Evolutionary conservation across 1,284 basidiomycete genomes (phyloP).

Genomic region (Hymenochaete sp.): DNA sequence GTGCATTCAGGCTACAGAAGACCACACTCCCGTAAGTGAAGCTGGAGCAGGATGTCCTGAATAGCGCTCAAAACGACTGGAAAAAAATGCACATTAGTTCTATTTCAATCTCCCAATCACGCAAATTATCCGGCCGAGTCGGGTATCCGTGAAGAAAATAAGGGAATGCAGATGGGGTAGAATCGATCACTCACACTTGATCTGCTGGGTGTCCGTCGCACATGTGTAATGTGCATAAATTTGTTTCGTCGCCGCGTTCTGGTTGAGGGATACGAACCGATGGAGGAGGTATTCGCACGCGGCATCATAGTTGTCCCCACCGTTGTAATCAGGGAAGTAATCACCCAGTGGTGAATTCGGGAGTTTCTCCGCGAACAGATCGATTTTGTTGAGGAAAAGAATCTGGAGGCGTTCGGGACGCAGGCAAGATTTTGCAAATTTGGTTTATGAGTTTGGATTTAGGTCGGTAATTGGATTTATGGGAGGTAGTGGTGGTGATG

Average conservation of each 20-base stretch:
- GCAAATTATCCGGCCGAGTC: too few relatives aligned
- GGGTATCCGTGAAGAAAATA: too few relatives aligned
- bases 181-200: slow-evolving; percentile 55
- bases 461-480: slow-evolving; percentile 22
- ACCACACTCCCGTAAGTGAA: slow-evolving; percentile 80
- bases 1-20: slow-evolving; percentile 55
- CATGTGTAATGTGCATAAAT: slow-evolving; percentile 87
- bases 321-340: slow-evolving; percentile 83
- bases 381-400: slow-evolving; percentile 92
- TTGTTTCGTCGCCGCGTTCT: slow-evolving; percentile 79
- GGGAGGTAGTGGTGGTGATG: slow-evolving; percentile 2
- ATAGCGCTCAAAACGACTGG: slow-evolving; percentile 74
- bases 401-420: slow-evolving; percentile 38
- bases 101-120: neutral
- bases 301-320: slow-evolving; percentile 78
- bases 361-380: slow-evolving; percentile 91
- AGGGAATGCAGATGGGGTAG: slow-evolving; percentile 7
- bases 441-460: slow-evolving; percentile 17
- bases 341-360: slow-evolving; percentile 78
- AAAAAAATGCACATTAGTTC: slow-evolving; percentile 4
- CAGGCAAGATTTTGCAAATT: slow-evolving; percentile 6
- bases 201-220: slow-evolving; percentile 84
- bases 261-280: slow-evolving; percentile 81
- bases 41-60: slow-evolving; percentile 75
- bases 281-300: slow-evolving; percentile 83